These are phyloP conservation scores for Wickerhamomyces sydowiorum DNA, from an alignment of 805 yeast species.

Conservation along the genomic window DNA sequence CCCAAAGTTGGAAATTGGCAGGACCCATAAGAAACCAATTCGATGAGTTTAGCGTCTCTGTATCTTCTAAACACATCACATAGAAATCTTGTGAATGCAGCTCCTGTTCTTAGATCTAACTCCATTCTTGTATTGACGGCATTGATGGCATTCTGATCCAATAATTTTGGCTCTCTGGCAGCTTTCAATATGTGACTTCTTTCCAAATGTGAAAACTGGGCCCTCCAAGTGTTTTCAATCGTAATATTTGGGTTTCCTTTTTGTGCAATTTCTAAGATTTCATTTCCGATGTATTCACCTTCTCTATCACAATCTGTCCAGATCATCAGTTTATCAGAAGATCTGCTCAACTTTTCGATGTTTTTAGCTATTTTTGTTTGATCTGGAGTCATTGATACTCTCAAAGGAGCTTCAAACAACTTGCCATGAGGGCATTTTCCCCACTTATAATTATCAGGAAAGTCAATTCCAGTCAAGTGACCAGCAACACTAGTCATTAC, in stretches of 20 bases:
- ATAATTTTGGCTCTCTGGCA: conserved; percentile 55
- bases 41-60: conserved; percentile 9
- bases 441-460: conserved; percentile 59
- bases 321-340: conserved; percentile 65
- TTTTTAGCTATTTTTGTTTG: conserved; percentile 52
- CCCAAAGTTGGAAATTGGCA: conserved; percentile 98
- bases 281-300: conserved; percentile 90
- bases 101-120: conserved; percentile 84
- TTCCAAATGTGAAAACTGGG: conserved; percentile 85
- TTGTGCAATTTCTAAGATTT: conserved; percentile 66
- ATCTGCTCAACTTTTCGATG: conserved; percentile 58
- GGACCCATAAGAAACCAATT: conserved; percentile 69
- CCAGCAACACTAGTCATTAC: conserved; percentile 94
- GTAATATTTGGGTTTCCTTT: conserved; percentile 39
- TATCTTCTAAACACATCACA: conserved; percentile 43
- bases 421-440: conserved; percentile 57
- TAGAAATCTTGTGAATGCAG: conserved; percentile 78
- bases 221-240: conserved; percentile 55
- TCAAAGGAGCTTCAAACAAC: conserved; percentile 69
- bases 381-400: conserved; percentile 27
- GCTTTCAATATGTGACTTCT: conserved; percentile 67
- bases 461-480: conserved; percentile 65
- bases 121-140: conserved; percentile 88
- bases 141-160: conserved; percentile 65
- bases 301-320: conserved; percentile 99